phyloP scores from a whole-genome alignment of 805 yeast species.

The Candida multigemmis region DNA sequence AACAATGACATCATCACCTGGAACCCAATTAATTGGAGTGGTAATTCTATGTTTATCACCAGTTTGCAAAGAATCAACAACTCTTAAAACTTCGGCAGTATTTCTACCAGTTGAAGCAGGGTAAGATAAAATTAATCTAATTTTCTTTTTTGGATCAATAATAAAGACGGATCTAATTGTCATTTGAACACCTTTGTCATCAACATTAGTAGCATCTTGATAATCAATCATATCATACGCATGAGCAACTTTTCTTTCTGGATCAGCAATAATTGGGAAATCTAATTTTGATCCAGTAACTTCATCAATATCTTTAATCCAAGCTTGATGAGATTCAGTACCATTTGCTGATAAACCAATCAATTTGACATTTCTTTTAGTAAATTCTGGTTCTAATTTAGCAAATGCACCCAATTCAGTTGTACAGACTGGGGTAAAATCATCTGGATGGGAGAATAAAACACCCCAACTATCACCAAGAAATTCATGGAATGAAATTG shows the following conservation, averaged over 20 bases:
- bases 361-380: slow-evolving; percentile 75
- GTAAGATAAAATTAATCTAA: slow-evolving; percentile 78
- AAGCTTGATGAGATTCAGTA: slow-evolving; percentile 67
- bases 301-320: slow-evolving; percentile 91
- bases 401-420: slow-evolving; percentile 95
- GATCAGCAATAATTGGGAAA: slow-evolving; percentile 90
- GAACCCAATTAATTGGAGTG: slow-evolving; percentile 88
- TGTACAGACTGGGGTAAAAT: slow-evolving; percentile 95
- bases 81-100: slow-evolving; percentile 87
- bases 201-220: slow-evolving; percentile 61
- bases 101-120: slow-evolving; percentile 95
- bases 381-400: slow-evolving; percentile 79
- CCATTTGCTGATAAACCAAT: slow-evolving; percentile 87
- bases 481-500: slow-evolving; percentile 79
- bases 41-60: slow-evolving; percentile 79
- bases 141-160: slow-evolving; percentile 84
- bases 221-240: slow-evolving; percentile 64
- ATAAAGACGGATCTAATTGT: slow-evolving; percentile 90
- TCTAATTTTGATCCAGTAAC: slow-evolving; percentile 66
- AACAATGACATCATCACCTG: slow-evolving; percentile 85
- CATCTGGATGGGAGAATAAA: slow-evolving; percentile 91
- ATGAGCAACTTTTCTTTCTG: slow-evolving; percentile 70
- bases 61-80: slow-evolving; percentile 77
- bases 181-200: slow-evolving; percentile 63
- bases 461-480: slow-evolving; percentile 83